Percentiles rank a stretch among this genome's conserved stretches.
phyloP scores from a whole-genome alignment of 2,329 filamentous ascomycete species.

The Cyclaneusma minus region DNA sequence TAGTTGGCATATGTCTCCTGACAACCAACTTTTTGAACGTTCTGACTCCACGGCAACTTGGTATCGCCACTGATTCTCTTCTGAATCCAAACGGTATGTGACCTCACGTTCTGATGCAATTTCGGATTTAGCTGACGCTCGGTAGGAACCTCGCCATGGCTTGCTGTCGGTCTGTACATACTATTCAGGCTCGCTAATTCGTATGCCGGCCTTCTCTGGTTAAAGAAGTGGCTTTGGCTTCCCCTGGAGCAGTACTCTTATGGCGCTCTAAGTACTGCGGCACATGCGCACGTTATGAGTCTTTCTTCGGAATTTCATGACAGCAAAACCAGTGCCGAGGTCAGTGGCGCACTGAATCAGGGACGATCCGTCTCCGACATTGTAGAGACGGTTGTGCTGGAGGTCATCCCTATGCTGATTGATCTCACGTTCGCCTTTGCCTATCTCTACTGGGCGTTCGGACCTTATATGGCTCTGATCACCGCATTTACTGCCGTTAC shows the following conservation, averaged over 20 bases:
- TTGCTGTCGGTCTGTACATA: conserved; percentile 34
- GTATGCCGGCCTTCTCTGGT: conserved; percentile 30
- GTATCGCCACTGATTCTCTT: conserved; percentile 60
- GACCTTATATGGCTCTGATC: conserved; percentile 39
- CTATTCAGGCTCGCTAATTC: conserved; percentile 31
- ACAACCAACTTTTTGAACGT: conserved; percentile 58
- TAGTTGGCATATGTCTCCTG: conserved; percentile 55
- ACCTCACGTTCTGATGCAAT: conserved; percentile 22
- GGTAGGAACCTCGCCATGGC: conserved; percentile 30
- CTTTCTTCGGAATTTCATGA: conserved; percentile 58
- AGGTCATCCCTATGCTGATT: conserved; percentile 42
- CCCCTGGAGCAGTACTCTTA: conserved; percentile 42
- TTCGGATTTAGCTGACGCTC: conserved; percentile 4
- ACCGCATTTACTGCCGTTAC: conserved; percentile 27
- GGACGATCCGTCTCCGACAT: conserved; percentile 43
- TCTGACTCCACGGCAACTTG: conserved; percentile 66
- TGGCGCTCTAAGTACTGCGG: conserved; percentile 38
- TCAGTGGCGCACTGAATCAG: conserved; percentile 49
- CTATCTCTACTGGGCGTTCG: conserved; percentile 46
- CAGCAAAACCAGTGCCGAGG: conserved; percentile 45
- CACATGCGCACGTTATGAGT: conserved; percentile 53
- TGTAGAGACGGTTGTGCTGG: conserved; percentile 42
- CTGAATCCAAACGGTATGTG: conserved; percentile 26
- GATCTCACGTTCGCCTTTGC: conserved; percentile 45
- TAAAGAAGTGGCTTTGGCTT: conserved; percentile 34